Conservation (phyloP, 306 rosid genomes). For the Acacia crassicarpa region DNA sequence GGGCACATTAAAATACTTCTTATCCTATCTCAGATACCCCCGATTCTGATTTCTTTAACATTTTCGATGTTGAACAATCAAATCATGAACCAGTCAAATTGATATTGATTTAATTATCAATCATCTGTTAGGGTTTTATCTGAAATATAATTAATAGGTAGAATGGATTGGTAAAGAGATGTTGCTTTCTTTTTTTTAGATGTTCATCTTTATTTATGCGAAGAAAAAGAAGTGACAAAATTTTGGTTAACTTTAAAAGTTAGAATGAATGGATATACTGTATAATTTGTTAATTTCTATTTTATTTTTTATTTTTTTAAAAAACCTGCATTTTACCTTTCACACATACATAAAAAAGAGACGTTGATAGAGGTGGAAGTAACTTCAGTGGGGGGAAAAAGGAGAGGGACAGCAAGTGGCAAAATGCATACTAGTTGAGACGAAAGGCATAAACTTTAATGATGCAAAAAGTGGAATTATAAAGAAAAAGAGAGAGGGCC, state of each 20-base stretch:
- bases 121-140: not conserved
- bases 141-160: not conserved
- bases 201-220: not conserved
- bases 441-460: constrained; percentile 51
- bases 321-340: not conserved
- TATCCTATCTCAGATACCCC: not conserved
- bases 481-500: not conserved
- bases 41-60: not conserved
- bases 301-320: not conserved
- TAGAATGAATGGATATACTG: not conserved
- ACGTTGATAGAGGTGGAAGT: not conserved
- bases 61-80: not conserved
- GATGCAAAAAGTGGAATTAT: constrained; percentile 2
- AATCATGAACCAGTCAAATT: not conserved
- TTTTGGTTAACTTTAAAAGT: not conserved
- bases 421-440: constrained; percentile 30
- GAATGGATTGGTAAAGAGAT: not conserved
- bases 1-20: not conserved
- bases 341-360: not conserved
- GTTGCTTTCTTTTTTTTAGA: no score
- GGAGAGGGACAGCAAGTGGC: constrained; percentile 3
- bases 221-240: not conserved
- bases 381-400: not conserved
- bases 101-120: not conserved
- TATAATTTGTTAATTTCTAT: not conserved